Percentiles rank a stretch among this genome's conserved stretches.
Conservation (phyloP, 108 stramenopile genomes). For the Chaetoceros tenuissimus region DNA sequence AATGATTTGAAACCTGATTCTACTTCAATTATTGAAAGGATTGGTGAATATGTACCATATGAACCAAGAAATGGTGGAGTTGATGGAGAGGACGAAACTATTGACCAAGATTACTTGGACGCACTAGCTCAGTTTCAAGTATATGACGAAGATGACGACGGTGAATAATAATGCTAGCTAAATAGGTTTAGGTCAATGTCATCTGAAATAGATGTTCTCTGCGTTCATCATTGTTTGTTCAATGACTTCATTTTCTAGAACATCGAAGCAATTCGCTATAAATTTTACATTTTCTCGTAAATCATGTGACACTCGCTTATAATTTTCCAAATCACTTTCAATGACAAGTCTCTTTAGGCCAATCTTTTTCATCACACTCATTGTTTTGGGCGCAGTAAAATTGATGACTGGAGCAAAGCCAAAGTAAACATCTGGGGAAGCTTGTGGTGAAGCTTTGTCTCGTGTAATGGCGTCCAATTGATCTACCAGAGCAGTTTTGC, state of each 20-base stretch:
- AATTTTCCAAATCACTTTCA: conserved; percentile 82
- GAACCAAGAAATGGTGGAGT: conserved; percentile 23
- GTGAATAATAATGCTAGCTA: too few species aligned
- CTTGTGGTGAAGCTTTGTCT: conserved; percentile 17
- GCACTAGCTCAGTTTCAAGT: neutral
- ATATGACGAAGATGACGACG: neutral
- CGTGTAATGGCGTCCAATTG: conserved; percentile 48
- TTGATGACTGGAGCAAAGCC: conserved; percentile 77
- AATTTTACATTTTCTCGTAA: neutral
- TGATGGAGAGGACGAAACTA: conserved; percentile 20
- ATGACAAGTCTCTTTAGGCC: conserved; percentile 66
- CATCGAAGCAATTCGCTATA: neutral
- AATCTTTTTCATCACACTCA: conserved; percentile 47
- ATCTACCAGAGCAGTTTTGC: conserved; percentile 54
- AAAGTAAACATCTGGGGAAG: conserved; percentile 32
- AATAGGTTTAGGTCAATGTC: too few species aligned
- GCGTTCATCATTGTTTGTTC: conserved; percentile 19
- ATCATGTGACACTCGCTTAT: conserved; percentile 24
- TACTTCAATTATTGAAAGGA: conserved; percentile 21
- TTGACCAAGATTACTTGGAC: neutral
- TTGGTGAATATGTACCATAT: conserved; percentile 27
- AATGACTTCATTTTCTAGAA: conserved; percentile 12
- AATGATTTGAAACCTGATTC: conserved; percentile 13
- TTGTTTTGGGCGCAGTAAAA: conserved; percentile 65
- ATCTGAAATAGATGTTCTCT: too few species aligned